These are phyloP conservation scores for Spongospora subterranea DNA, from an alignment of 208 protist genomes.

Conservation along the genomic window DNA sequence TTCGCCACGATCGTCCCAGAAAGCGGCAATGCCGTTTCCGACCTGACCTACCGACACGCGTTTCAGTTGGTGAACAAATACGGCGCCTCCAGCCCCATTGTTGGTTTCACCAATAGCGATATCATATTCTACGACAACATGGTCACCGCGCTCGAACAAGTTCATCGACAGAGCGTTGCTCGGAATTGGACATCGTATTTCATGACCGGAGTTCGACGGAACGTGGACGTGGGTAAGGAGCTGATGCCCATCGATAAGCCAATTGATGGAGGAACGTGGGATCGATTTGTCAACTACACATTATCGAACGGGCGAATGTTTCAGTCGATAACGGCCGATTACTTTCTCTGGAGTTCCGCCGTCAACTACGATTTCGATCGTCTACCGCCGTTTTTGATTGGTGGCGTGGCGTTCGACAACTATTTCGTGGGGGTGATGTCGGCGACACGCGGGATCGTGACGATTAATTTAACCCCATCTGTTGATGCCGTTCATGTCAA, in stretches of 20 bases:
- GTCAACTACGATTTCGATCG: background rate
- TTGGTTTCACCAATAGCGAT: constrained; percentile 5
- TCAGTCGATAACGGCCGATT: background rate
- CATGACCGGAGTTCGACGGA: background rate
- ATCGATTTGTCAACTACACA: background rate
- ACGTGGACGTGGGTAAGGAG: background rate
- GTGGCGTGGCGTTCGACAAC: background rate
- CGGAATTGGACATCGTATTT: background rate
- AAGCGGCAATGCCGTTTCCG: background rate
- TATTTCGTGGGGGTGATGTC: background rate
- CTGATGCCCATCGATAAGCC: background rate
- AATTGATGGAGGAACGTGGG: background rate
- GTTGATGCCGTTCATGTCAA: background rate
- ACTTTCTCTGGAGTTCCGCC: background rate
- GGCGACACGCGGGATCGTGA: background rate
- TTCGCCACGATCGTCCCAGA: background rate
- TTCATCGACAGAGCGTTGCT: background rate
- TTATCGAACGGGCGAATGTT: background rate
- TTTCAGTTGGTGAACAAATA: background rate
- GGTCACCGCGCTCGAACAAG: background rate
- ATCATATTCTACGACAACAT: background rate
- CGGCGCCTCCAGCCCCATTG: background rate
- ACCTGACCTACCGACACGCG: background rate
- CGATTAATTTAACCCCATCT: background rate
- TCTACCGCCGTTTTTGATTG: background rate